Evolutionary conservation across 2,329 filamentous ascomycete species (phyloP).

Genomic region (Ophiostoma angusticollis): DNA sequence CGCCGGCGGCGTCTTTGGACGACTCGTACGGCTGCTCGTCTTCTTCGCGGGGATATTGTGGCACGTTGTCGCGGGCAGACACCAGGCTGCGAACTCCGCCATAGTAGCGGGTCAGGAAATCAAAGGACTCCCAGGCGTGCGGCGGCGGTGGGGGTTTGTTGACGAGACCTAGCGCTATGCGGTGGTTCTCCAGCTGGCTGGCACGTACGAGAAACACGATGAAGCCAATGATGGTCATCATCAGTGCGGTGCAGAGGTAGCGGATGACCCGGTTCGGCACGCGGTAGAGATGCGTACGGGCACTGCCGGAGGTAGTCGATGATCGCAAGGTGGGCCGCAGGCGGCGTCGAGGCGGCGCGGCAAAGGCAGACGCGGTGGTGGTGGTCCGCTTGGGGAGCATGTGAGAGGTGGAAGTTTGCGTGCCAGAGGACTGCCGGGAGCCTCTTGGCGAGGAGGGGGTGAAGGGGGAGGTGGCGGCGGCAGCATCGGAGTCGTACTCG

Average conservation of each 20-base stretch:
- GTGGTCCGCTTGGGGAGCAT: constrained; percentile 30
- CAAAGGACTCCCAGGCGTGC: constrained; percentile 70
- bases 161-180: constrained; percentile 41
- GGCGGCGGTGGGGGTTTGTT: constrained; percentile 51
- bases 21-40: constrained; percentile 41
- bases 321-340: no score
- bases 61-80: constrained; percentile 49
- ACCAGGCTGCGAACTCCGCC: constrained; percentile 69
- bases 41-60: constrained; percentile 64
- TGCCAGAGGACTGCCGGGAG: constrained; percentile 41
- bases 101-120: constrained; percentile 78
- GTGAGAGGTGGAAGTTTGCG: constrained; percentile 28
- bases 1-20: not conserved
- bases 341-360: constrained; percentile 12
- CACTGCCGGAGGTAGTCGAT: constrained; percentile 12
- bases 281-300: constrained; percentile 37
- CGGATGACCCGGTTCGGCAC: constrained; percentile 62
- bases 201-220: constrained; percentile 62
- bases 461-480: constrained; percentile 25
- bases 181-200: constrained; percentile 56
- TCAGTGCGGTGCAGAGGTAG: constrained; percentile 62
- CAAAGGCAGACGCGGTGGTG: constrained; percentile 11
- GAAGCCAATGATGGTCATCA: constrained; percentile 59
- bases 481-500: constrained; percentile 23
- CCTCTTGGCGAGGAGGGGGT: constrained; percentile 31